phyloP scores from a whole-genome alignment of 768 basidiomycete species.

The Tephrocybe rancida region DNA sequence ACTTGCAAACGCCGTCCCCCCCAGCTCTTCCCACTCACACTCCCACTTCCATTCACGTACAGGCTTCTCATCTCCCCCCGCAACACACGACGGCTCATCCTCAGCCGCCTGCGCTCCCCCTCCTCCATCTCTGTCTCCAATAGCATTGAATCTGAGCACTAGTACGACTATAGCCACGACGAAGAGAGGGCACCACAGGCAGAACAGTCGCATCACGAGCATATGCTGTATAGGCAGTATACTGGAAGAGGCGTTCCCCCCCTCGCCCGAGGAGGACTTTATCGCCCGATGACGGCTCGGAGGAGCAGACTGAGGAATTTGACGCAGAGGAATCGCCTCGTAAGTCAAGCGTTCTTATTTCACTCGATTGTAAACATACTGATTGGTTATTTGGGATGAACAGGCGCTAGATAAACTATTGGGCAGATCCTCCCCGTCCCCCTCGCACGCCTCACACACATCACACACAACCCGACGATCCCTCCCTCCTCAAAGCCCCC shows the following conservation, averaged over 20 bases:
- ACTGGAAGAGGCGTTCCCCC: slow-evolving; percentile 49
- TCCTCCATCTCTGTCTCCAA: too few species aligned
- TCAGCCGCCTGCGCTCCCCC: background rate
- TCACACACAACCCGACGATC: slow-evolving; percentile 32
- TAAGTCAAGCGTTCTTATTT: slow-evolving; percentile 35
- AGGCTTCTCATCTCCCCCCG: slow-evolving; percentile 82
- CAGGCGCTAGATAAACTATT: slow-evolving; percentile 72
- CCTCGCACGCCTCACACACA: slow-evolving; percentile 39
- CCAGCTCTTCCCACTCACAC: background rate
- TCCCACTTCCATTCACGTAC: slow-evolving; percentile 19
- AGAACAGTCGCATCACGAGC: slow-evolving; percentile 16
- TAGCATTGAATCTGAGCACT: slow-evolving; percentile 7
- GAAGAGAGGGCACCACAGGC: background rate
- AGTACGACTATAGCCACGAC: slow-evolving; percentile 32
- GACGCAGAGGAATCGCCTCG: slow-evolving; percentile 73
- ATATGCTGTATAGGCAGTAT: slow-evolving; percentile 22
- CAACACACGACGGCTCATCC: slow-evolving; percentile 53
- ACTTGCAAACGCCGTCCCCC: slow-evolving; percentile 72
- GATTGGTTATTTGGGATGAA: slow-evolving; percentile 15
- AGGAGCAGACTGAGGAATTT: slow-evolving; percentile 66
- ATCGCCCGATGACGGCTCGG: slow-evolving; percentile 69
- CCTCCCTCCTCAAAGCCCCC: slow-evolving; percentile 25
- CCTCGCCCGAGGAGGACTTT: background rate
- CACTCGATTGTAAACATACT: too few species aligned
- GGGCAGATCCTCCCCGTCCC: slow-evolving; percentile 34